Percentiles rank a stretch among this genome's conserved stretches.
These are phyloP conservation scores for Aspergillus ellipticus DNA, from an alignment of 495 filamentous ascomycete genomes.

Conservation along the genomic window DNA sequence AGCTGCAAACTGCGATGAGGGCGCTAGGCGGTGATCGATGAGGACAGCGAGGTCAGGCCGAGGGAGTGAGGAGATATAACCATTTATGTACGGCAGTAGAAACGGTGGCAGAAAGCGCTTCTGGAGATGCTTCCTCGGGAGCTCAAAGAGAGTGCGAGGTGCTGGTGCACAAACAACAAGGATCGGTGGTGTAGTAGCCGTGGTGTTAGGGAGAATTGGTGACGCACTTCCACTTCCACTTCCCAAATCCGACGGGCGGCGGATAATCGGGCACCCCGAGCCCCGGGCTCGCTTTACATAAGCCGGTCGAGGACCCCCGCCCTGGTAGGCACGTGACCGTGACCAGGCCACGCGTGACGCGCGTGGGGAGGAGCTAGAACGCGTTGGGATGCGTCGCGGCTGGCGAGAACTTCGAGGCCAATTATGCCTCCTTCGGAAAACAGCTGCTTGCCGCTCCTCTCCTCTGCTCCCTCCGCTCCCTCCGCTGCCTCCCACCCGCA, in stretches of 20 bases:
- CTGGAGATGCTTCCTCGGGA: neutral
- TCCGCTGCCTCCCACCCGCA: neutral
- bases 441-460: neutral
- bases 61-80: neutral
- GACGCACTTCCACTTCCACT: constrained; percentile 10
- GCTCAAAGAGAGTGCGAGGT: neutral
- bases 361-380: neutral
- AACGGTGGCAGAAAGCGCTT: neutral
- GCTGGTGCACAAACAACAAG: neutral
- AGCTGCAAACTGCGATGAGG: constrained; percentile 29
- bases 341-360: neutral
- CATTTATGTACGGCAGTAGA: neutral
- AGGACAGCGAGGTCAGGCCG: neutral
- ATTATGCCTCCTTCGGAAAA: constrained; percentile 29
- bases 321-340: neutral
- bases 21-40: constrained; percentile 1
- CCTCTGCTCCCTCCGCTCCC: neutral
- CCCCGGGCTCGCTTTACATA: neutral
- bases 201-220: constrained; percentile 9
- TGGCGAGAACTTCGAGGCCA: constrained; percentile 6
- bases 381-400: constrained; percentile 1
- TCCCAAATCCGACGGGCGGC: neutral
- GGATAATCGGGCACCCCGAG: neutral
- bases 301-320: neutral
- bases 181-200: neutral